Percentiles rank a stretch among this genome's conserved stretches.
phyloP scores from a whole-genome alignment of 306 rosid genomes.

The Fragaria nilgerrensis region DNA sequence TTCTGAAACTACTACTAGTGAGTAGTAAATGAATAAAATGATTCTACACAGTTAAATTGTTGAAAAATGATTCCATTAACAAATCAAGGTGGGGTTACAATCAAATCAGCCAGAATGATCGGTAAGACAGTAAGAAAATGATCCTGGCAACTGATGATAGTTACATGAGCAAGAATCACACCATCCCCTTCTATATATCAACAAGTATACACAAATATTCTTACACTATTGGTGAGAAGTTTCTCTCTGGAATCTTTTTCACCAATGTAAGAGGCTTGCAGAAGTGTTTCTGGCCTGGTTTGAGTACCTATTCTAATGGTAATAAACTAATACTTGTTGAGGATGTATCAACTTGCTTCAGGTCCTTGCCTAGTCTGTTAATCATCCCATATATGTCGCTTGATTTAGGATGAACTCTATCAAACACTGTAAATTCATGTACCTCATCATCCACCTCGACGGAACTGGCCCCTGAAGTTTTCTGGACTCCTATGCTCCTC shows the following conservation, averaged over 20 bases:
- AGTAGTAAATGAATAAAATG: neutral
- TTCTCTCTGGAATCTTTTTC: constrained; percentile 1
- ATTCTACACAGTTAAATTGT: neutral
- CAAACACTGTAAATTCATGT: constrained; percentile 71
- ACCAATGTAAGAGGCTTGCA: neutral
- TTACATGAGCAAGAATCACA: constrained; percentile 4
- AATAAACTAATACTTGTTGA: constrained; percentile 12
- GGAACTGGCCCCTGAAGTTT: constrained; percentile 81
- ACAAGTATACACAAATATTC: neutral
- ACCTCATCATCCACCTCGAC: constrained; percentile 65
- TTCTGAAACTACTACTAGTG: neutral
- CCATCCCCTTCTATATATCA: constrained; percentile 14
- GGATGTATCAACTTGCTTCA: constrained; percentile 50
- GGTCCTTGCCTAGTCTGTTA: constrained; percentile 52
- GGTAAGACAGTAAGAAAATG: neutral
- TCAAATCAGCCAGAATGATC: constrained; percentile 5
- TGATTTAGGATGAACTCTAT: constrained; percentile 72
- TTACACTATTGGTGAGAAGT: neutral
- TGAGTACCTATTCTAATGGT: constrained; percentile 20
- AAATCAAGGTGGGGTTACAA: neutral
- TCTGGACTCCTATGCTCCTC: constrained; percentile 60
- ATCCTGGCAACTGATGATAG: neutral
- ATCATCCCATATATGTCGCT: constrained; percentile 67
- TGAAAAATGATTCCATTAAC: neutral
- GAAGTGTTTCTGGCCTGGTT: neutral